phyloP scores from a whole-genome alignment of 345 rosid species.

The Ailanthus altissimus region DNA sequence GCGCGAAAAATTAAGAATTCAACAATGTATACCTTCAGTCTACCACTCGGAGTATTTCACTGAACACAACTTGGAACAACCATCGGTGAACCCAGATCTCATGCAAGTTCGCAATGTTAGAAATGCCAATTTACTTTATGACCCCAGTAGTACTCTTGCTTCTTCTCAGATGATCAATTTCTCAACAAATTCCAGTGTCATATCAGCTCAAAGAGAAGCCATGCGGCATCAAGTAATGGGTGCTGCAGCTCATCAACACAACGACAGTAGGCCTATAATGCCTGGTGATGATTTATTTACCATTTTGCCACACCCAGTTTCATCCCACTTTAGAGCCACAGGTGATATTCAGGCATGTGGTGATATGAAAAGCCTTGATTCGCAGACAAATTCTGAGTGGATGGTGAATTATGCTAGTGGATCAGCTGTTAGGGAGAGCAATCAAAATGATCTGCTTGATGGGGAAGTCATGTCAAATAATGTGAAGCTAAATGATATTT shows the following conservation, averaged over 20 bases:
- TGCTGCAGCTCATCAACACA: not conserved
- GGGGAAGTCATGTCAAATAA: constrained; percentile 47
- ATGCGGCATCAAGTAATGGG: constrained; percentile 28
- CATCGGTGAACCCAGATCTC: constrained; percentile 34
- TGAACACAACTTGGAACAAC: constrained; percentile 24
- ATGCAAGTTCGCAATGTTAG: constrained; percentile 32
- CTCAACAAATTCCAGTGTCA: constrained; percentile 11
- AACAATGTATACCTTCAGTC: constrained; percentile 20
- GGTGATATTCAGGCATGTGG: constrained; percentile 36
- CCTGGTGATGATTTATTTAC: constrained; percentile 19
- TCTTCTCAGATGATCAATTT: constrained; percentile 33
- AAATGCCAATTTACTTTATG: constrained; percentile 27
- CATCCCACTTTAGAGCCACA: constrained; percentile 17
- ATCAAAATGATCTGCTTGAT: constrained; percentile 35
- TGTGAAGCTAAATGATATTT: constrained; percentile 23
- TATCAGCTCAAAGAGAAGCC: constrained; percentile 23
- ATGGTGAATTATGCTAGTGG: constrained; percentile 44
- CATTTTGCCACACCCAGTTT: constrained; percentile 26
- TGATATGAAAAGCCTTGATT: constrained; percentile 33
- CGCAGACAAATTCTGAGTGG: constrained; percentile 44
- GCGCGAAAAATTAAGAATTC: constrained; percentile 49
- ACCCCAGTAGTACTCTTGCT: constrained; percentile 6
- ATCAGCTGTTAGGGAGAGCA: constrained; percentile 30
- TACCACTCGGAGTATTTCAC: constrained; percentile 27
- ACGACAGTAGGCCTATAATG: constrained; percentile 8